phyloP scores from a whole-genome alignment of 2,329 filamentous ascomycete species.

The Periconia sp. region DNA sequence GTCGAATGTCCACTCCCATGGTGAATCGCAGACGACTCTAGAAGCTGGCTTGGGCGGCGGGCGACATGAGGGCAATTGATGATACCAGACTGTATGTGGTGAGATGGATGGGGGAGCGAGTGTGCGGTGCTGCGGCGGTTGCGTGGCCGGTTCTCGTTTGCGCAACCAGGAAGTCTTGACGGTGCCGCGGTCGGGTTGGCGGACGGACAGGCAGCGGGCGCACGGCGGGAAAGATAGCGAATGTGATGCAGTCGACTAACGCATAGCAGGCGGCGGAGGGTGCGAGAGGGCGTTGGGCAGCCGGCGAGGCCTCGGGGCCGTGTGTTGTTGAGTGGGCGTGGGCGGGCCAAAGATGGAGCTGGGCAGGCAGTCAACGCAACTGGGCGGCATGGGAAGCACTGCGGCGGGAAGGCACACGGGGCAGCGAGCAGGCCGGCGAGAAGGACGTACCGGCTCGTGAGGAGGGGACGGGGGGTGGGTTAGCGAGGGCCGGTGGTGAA shows the following conservation, averaged over 20 bases:
- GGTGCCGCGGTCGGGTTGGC: slow-evolving; percentile 13
- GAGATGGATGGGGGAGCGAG: slow-evolving; percentile 7
- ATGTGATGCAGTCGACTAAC: slow-evolving; percentile 7
- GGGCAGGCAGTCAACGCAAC: slow-evolving; percentile 8
- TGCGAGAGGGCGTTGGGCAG: slow-evolving; percentile 4
- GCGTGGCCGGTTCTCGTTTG: slow-evolving; percentile 33
- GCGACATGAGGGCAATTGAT: slow-evolving; percentile 38
- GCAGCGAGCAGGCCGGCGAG: too few relatives aligned
- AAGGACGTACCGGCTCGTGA: too few relatives aligned
- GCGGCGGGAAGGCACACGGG: neutral
- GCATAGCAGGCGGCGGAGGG: slow-evolving; percentile 3
- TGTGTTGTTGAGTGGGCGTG: slow-evolving; percentile 2
- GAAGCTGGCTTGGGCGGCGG: slow-evolving; percentile 29
- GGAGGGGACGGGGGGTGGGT: neutral
- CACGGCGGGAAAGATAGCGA: slow-evolving; percentile 9
- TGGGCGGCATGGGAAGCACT: slow-evolving; percentile 7
- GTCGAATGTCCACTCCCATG: slow-evolving; percentile 53
- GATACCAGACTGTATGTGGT: slow-evolving; percentile 1
- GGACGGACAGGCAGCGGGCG: slow-evolving; percentile 4
- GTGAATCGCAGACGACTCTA: slow-evolving; percentile 38
- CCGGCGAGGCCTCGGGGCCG: slow-evolving; percentile 9
- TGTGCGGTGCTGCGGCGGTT: slow-evolving; percentile 14
- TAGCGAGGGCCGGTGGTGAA: slow-evolving; percentile 4
- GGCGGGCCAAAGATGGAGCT: slow-evolving; percentile 5
- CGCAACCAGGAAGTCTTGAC: slow-evolving; percentile 18